A percentile compares a stretch with the other conserved stretches of the same genome.
phyloP scores from a whole-genome alignment of 768 basidiomycete species.

The Cyclocybe aegerita region DNA sequence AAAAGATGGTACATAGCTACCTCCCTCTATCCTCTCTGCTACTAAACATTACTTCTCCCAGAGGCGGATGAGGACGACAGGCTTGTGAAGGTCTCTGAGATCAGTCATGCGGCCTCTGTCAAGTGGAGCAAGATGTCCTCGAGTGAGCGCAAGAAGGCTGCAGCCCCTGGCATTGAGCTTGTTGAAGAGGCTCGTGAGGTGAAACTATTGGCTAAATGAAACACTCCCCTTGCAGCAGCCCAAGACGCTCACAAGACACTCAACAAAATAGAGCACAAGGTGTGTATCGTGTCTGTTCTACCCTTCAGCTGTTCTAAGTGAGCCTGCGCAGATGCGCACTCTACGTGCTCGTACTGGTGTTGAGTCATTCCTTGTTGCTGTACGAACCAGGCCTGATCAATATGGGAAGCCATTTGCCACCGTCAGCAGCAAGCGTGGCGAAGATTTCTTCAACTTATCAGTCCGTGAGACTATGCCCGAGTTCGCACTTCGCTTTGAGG shows the following conservation, averaged over 20 bases:
- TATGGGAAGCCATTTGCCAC: not conserved
- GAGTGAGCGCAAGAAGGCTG: not conserved
- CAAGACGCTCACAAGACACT: not conserved
- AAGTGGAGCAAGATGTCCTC: not conserved
- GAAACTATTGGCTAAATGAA: not conserved
- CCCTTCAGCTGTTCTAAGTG: no score
- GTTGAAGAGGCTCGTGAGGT: not conserved
- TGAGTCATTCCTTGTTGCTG: conserved; percentile 1
- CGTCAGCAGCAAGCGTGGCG: not conserved
- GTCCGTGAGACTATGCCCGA: not conserved
- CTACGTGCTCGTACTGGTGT: not conserved
- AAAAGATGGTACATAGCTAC: no score
- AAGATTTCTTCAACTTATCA: not conserved
- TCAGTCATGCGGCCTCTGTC: no score
- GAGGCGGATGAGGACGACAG: no score
- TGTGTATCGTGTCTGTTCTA: no score
- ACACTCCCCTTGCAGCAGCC: not conserved
- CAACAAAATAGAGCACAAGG: not conserved
- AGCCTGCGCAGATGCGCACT: not conserved
- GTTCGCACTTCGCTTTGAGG: not conserved
- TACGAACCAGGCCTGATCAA: not conserved
- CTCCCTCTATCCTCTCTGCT: no score
- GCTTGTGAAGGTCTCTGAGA: no score
- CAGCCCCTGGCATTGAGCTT: not conserved
- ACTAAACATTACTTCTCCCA: no score